phyloP scores from a whole-genome alignment of 2,329 filamentous ascomycete genomes.

The Penicillium sp. region DNA sequence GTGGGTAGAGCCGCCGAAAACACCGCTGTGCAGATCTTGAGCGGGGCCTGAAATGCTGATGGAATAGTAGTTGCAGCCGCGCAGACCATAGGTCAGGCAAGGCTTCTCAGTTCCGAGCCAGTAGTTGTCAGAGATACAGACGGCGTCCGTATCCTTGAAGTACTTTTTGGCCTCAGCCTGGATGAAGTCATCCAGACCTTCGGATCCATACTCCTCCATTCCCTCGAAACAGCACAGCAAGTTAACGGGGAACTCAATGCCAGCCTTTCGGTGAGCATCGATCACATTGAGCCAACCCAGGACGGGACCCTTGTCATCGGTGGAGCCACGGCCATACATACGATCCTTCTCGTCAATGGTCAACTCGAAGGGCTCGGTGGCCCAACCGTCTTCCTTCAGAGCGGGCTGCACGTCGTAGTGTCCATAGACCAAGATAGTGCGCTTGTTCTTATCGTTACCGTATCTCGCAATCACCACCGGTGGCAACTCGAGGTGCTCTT shows the following conservation, averaged over 20 bases:
- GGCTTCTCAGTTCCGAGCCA: conserved; percentile 99
- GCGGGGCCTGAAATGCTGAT: conserved; percentile 87
- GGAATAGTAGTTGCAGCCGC: conserved; percentile 97
- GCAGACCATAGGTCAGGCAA: conserved; percentile 93
- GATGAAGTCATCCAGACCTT: conserved; percentile 94
- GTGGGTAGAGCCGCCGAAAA: conserved; percentile 93
- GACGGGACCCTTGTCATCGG: conserved; percentile 97
- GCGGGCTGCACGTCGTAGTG: conserved; percentile 99
- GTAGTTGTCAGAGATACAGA: conserved; percentile 99
- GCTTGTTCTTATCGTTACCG: conserved; percentile 86
- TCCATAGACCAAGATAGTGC: conserved; percentile 93
- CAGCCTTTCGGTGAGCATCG: conserved; percentile 93
- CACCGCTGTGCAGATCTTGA: conserved; percentile 92
- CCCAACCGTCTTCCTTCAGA: conserved; percentile 89
- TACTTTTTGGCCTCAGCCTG: conserved; percentile 85
- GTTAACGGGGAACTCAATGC: conserved; percentile 93
- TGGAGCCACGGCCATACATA: conserved; percentile 94
- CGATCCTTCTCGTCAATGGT: conserved; percentile 84
- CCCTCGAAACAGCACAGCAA: conserved; percentile 99
- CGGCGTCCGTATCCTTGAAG: conserved; percentile 92
- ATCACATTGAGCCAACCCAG: conserved; percentile 98
- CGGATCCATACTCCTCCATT: conserved; percentile 98
- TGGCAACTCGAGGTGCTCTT: conserved; percentile 85
- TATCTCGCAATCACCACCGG: conserved; percentile 91
- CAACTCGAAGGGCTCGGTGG: conserved; percentile 88